These are phyloP conservation scores for Blastosporella zonata DNA, from an alignment of 1,284 basidiomycete genomes.

Conservation along the genomic window DNA sequence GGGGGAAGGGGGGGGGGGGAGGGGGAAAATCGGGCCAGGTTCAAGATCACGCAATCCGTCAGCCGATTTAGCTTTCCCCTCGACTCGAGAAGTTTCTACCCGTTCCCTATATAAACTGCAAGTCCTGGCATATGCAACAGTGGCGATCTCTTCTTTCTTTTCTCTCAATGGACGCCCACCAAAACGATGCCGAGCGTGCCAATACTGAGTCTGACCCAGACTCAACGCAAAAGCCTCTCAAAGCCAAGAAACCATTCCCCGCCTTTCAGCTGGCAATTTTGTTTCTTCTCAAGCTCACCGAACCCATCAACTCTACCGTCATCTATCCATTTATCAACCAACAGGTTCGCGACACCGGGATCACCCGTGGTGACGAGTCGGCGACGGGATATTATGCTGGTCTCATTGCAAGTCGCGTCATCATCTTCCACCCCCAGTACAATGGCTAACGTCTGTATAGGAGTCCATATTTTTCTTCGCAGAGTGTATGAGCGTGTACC, in stretches of 20 bases:
- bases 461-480: conserved; percentile 36
- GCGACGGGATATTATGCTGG: conserved; percentile 54
- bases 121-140: not conserved
- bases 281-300: conserved; percentile 41
- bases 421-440: not conserved
- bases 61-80: not conserved
- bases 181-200: conserved; percentile 4
- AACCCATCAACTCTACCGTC: conserved; percentile 46
- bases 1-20: too few relatives aligned
- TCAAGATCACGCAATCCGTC: conserved; percentile 1
- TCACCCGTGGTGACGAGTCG: conserved; percentile 42
- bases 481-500: conserved; percentile 34
- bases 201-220: not conserved
- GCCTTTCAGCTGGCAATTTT: conserved; percentile 39
- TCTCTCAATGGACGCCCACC: conserved; percentile 9
- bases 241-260: conserved; percentile 33
- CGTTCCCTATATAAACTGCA: not conserved
- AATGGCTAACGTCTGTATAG: conserved; percentile 20
- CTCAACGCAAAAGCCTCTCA: conserved; percentile 1
- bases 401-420: conserved; percentile 30
- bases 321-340: conserved; percentile 56
- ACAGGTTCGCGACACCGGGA: conserved; percentile 42
- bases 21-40: not conserved
- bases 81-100: not conserved
- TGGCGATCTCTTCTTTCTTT: not conserved